Evolutionary conservation across 805 yeast genomes (phyloP), one percentile per base, ranked within the genome.

Genomic region (Ogataea pilisensis): DNA sequence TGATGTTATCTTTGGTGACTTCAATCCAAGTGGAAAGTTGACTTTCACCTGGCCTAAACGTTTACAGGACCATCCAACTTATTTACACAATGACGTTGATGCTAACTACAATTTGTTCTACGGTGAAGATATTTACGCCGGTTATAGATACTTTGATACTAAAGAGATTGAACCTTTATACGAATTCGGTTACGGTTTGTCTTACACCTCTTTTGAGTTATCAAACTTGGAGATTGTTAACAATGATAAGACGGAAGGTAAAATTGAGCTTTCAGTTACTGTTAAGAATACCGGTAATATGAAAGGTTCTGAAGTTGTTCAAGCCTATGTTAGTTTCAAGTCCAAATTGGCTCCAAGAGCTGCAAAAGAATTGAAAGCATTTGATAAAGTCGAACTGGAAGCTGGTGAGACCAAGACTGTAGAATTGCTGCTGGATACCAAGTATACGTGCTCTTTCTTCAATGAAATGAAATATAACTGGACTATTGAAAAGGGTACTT

Each of bases 131-230:
- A 60, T 74, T 19, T 73, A 66, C 46, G 52, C 75, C 39, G 85
- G 78, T 54, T 80, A 80, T 62, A 61, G 77, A 36, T 73, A 70
- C 51, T 79, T 78, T 57, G 82, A 77, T 49, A 74, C 74, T 54
- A 67, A 73, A 45, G 69, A 73, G 41, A 72, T 78, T 32, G 66
- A 67, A 46, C 82, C 84, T 17, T 60, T 82, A 35, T 80, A 58
- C 53, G 82, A 76, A 45, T 80, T 80, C 57, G 85, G 85, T 3
- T 76, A 54, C 61, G 85, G 85, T 8, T 59, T 79, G 34, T 74
- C 82, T 1, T 79, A 76, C 53, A 66, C 82, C 3, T 65, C 63
- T 24, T 71, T 71, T 44, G 57, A 51, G 35, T 53, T 66, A 12
- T 43, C 50, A 28, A 60, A 64, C 38, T 39, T 46, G 18, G 22